A percentile compares a stretch with the other conserved stretches of the same genome.
Conservation (phyloP, 179 eudicot genomes). For the Vitellaria paradoxa region DNA sequence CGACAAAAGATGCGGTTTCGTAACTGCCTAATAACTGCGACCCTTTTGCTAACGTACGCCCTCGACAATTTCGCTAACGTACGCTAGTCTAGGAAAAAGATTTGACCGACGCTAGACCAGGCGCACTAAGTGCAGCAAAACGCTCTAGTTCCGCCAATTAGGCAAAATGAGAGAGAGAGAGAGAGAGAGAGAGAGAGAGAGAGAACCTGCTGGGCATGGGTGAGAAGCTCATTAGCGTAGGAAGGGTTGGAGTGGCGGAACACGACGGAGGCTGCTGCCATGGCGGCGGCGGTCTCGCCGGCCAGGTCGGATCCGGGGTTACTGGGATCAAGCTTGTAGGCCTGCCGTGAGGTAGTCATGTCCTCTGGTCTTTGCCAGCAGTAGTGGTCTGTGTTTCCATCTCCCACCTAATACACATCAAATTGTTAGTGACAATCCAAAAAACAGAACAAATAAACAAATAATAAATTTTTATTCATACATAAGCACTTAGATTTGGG, state of each 20-base stretch:
- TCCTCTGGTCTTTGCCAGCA: slow-evolving; percentile 99
- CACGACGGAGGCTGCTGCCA: slow-evolving; percentile 93
- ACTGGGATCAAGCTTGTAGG: slow-evolving; percentile 71
- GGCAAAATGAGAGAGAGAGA: neutral
- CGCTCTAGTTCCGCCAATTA: neutral
- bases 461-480: neutral
- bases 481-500: neutral
- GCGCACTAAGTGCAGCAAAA: neutral
- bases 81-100: neutral
- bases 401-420: slow-evolving; percentile 66
- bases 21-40: slow-evolving; percentile 29
- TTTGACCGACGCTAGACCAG: neutral
- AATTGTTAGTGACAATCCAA: neutral
- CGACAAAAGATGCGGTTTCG: slow-evolving; percentile 14
- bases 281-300: slow-evolving; percentile 95
- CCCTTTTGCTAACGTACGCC: slow-evolving; percentile 28
- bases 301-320: slow-evolving; percentile 97
- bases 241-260: slow-evolving; percentile 65
- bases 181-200: neutral
- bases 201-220: slow-evolving; percentile 78
- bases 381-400: slow-evolving; percentile 87
- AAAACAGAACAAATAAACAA: neutral
- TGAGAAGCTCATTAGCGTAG: slow-evolving; percentile 64
- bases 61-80: neutral
- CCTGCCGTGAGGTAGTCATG: slow-evolving; percentile 83